Evolutionary conservation across 2,329 filamentous ascomycete species (phyloP), one percentile per base, ranked within the genome.

Genomic region (Arthrobotrys entomopaga): DNA sequence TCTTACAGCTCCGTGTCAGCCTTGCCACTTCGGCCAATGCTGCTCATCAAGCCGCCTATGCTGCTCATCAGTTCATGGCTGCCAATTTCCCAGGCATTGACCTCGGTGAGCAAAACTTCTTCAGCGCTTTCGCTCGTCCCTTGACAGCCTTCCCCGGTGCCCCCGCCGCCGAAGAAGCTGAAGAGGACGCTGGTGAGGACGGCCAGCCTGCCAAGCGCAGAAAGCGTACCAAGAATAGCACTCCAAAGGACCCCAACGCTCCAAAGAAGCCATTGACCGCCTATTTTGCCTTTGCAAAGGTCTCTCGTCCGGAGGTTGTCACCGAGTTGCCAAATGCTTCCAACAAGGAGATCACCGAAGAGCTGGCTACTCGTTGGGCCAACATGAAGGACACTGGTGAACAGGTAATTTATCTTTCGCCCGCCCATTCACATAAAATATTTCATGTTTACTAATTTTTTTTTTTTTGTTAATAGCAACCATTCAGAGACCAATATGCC

Each of bases 271-370:
- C 94, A 7, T 83, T 97, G 80, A 98, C 94, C 4, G 93, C 94
- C 1, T 97, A 96, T 85, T 97, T 98, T 85, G 85, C 97, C 75
- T 98, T 93, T 84, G 92, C 96, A 86, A 91, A 96, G 82, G 90
- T 91, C 77, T 92, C 92, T 77, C 91, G 95, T 57, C 87, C 89
- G 59, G 90, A 91, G 80, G 95, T 98, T 78, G 90, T 91, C 67
- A 86, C 85, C 38, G 92, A 96, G 78, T 86, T 96, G 10, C 81
- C 87, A n/a, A 86, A 88, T 72, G 88, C 89, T 6, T 90, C 90
- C 81, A 93, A 94, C 81, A 92, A 92, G 80, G 92, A 93, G 69
- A 91, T 98, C 56, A 90, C 93, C 80, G 88, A 91, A 73, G 93
- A 97, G 82, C 92, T 93, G 46, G 93, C 92, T 80, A 88, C 89